Conservation (phyloP, 2,329 filamentous ascomycete species). For the Cercospora sesami region DNA sequence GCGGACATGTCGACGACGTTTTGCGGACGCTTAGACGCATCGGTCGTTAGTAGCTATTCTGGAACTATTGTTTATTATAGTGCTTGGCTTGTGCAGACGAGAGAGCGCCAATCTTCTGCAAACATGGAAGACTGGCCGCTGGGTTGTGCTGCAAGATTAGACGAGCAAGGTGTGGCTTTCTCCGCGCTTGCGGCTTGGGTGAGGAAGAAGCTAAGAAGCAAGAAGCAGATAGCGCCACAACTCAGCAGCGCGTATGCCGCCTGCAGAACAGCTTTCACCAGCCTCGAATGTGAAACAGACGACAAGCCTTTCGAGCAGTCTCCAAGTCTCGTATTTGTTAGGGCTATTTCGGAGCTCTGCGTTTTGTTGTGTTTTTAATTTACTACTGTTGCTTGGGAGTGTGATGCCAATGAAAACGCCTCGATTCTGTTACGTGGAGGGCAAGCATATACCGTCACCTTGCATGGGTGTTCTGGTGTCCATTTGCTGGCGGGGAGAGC, state of each 20-base stretch:
- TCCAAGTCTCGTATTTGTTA: not conserved
- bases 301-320: not conserved
- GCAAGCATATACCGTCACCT: not conserved
- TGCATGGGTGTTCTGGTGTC: slow-evolving; percentile 6
- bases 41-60: slow-evolving; percentile 3
- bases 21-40: not conserved
- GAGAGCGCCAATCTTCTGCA: not conserved
- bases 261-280: slow-evolving; percentile 14
- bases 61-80: slow-evolving; percentile 1
- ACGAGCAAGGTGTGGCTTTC: slow-evolving; percentile 9
- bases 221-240: slow-evolving; percentile 15
- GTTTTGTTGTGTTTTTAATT: not conserved
- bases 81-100: not conserved
- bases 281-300: slow-evolving; percentile 18
- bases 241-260: not conserved
- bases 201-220: not conserved
- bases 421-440: not conserved
- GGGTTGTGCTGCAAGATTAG: slow-evolving; percentile 15
- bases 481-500: slow-evolving; percentile 14
- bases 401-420: not conserved
- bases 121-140: not conserved
- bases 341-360: not conserved
- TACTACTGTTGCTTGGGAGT: not conserved
- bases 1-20: not conserved
- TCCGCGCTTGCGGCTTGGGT: not conserved